Conservation (phyloP, 2,329 filamentous ascomycete genomes). For the Beauveria asiatica region DNA sequence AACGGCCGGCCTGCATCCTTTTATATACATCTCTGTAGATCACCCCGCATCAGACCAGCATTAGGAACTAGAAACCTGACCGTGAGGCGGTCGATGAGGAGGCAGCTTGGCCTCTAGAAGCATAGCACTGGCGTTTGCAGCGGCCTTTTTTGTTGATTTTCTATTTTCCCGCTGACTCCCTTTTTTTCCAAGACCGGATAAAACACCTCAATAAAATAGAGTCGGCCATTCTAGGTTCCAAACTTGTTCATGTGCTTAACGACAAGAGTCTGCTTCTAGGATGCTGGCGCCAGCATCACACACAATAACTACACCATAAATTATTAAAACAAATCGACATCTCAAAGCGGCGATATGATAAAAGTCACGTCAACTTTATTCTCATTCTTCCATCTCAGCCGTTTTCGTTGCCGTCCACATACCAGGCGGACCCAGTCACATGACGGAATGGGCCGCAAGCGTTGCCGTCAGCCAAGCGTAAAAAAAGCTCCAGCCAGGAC, state of each 20-base stretch:
- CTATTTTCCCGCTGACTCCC: background rate
- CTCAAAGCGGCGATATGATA: no score
- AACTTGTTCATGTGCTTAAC: background rate
- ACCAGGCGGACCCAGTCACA: conserved; percentile 5
- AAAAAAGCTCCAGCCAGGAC: conserved; percentile 1
- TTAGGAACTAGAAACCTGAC: background rate
- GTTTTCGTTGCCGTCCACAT: background rate
- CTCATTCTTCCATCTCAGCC: no score
- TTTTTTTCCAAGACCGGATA: background rate
- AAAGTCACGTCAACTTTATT: no score
- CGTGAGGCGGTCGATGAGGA: background rate
- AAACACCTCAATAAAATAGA: background rate
- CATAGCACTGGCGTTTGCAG: conserved; percentile 6
- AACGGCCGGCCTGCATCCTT: background rate
- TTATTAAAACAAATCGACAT: no score
- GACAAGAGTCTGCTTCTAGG: no score
- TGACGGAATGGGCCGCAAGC: background rate
- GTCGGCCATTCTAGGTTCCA: background rate
- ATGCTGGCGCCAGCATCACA: no score
- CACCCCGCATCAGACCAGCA: background rate
- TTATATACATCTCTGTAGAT: background rate
- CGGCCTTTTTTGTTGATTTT: background rate
- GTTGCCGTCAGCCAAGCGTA: background rate
- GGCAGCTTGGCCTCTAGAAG: background rate
- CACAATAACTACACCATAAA: no score